These are phyloP conservation scores for Cercophora scortea DNA, from an alignment of 495 filamentous ascomycete genomes.

Conservation along the genomic window DNA sequence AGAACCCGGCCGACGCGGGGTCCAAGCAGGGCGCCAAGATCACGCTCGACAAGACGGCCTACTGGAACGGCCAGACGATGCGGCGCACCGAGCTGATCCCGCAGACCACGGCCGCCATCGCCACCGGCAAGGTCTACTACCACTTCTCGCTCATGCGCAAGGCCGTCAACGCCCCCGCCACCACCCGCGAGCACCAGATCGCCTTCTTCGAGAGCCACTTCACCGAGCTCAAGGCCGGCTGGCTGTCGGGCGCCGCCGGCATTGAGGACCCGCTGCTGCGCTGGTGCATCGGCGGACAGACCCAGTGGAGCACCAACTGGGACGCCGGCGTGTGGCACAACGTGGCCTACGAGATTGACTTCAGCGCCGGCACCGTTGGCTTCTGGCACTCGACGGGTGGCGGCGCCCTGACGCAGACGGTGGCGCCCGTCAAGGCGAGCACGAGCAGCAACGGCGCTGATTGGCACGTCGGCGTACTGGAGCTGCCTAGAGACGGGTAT, in stretches of 20 bases:
- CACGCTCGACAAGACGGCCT: slow-evolving; percentile 57
- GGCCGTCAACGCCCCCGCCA: slow-evolving; percentile 50
- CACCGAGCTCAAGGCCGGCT: slow-evolving; percentile 68
- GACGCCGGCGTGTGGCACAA: slow-evolving; percentile 65
- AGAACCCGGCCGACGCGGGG: slow-evolving; percentile 58
- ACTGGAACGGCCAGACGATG: slow-evolving; percentile 52
- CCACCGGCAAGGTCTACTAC: slow-evolving; percentile 55
- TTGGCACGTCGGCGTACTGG: slow-evolving; percentile 69
- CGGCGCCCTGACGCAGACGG: slow-evolving; percentile 44
- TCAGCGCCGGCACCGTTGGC: slow-evolving; percentile 49
- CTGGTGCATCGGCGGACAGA: slow-evolving; percentile 34
- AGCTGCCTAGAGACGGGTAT: slow-evolving; percentile 52
- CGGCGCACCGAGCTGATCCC: slow-evolving; percentile 57
- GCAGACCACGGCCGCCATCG: slow-evolving; percentile 57
- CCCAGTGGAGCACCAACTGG: slow-evolving; percentile 39
- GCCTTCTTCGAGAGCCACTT: slow-evolving; percentile 72
- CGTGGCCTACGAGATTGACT: slow-evolving; percentile 65
- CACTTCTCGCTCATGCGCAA: slow-evolving; percentile 60
- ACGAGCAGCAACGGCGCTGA: slow-evolving; percentile 64
- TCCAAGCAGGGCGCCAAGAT: slow-evolving; percentile 60
- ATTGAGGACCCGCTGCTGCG: slow-evolving; percentile 39
- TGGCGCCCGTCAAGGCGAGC: slow-evolving; percentile 47
- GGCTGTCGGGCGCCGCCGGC: slow-evolving; percentile 50
- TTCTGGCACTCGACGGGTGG: slow-evolving; percentile 64
- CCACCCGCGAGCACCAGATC: slow-evolving; percentile 63